Conservation (phyloP, 2,329 filamentous ascomycete species). For the Fusarium tricinctum region DNA sequence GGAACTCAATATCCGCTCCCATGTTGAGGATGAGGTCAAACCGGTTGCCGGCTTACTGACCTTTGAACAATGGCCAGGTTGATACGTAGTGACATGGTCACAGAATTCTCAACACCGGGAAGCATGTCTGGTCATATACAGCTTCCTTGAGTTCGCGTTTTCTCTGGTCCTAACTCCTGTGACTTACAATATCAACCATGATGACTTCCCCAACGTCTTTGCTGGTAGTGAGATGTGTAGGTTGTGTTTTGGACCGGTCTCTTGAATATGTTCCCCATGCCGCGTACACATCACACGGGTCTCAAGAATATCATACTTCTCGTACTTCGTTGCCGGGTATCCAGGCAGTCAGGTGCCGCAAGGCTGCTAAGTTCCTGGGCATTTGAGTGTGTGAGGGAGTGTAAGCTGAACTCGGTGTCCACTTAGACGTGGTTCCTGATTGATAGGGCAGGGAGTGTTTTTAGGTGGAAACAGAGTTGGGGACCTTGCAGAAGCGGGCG, state of each 20-base stretch:
- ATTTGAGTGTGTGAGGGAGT: neutral
- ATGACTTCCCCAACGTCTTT: too few species aligned
- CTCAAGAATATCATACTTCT: neutral
- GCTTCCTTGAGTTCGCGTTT: too few species aligned
- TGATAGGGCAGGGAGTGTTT: neutral
- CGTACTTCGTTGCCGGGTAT: neutral
- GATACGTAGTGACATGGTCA: neutral
- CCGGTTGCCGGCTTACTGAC: neutral
- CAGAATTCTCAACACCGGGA: too few species aligned
- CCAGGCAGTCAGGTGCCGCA: neutral
- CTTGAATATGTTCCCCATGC: neutral
- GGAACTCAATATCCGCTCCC: neutral
- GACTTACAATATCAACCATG: too few species aligned
- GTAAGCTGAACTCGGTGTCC: neutral
- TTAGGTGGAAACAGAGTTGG: slow-evolving; percentile 18
- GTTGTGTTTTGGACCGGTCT: neutral
- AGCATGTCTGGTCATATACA: too few species aligned
- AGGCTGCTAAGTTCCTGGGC: neutral
- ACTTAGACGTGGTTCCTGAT: slow-evolving; percentile 11
- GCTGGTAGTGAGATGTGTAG: too few species aligned
- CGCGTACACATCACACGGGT: neutral
- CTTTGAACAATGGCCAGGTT: neutral
- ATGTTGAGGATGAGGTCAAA: neutral
- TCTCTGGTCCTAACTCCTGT: too few species aligned
- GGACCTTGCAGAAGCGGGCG: slow-evolving; percentile 11